Evolutionary conservation across 108 stramenopile species (phyloP), one percentile per base, ranked within the genome.

Genomic region (Fragilariopsis cylindrus): DNA sequence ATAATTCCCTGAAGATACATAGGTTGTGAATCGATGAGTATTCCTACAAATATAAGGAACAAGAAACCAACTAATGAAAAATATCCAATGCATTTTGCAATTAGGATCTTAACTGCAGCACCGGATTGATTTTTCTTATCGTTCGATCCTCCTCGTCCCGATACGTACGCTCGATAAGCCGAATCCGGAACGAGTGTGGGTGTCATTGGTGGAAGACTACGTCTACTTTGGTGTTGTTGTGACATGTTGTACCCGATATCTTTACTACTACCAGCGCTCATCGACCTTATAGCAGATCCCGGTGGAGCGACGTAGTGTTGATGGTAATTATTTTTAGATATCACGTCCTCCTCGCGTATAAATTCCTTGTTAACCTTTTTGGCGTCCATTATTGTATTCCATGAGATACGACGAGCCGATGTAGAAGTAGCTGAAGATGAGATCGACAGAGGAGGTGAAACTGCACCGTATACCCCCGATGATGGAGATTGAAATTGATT

Each of bases 1-100:
- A 84, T 16, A 12, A 68, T 49, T 43, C 84, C 84, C 57, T 68
- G 71, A 7, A 84, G 39, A 70, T 73, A 80, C 30, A 84, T 53
- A 4, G 84, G 79, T 69, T 84, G 84, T 43, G 73, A 66, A 76
- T 84, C 84, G 39, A 79, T 63, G 43, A 84, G 65, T 12, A 84
- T 58, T 3, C 79, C 84, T 3, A 84, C 68, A 62, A 77, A 81
- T 4, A 80, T 41, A 15, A 84, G 54, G 55, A 84, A 77, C 6
- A 49, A 6, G 43, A 80, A 19, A 4, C 76, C 84, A 53, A 84
- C 76, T 30, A 73, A 60, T 15, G 84, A 77, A 75, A 76, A 75
- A 18, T 46, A 40, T 2, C 63, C 70, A 69, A 76, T 70, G 19
- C 72, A 70, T 18, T 77, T 76, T 18, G 79, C 84, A 54, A 75